Evolutionary conservation across 2,329 filamentous ascomycete species (phyloP), one percentile per base, ranked within the genome.

Genomic region (Camptophora hylomeconis): DNA sequence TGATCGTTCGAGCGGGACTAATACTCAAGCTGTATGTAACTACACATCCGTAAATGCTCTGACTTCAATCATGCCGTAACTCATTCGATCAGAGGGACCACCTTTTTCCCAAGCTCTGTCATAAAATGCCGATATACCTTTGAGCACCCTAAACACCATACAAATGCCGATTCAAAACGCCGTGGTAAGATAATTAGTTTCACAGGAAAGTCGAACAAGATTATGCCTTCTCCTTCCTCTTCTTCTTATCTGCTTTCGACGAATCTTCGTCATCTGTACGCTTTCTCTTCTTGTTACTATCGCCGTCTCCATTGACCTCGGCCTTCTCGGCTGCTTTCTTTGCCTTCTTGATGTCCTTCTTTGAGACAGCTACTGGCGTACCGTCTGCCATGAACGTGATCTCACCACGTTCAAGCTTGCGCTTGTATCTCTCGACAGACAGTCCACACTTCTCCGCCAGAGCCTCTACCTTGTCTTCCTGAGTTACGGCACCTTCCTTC

Each of bases 371-470:
- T 42, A 70, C 64, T 21, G 78, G 72, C 28, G 66, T 74, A 33
- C 78, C 78, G 37, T 79, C 69, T 8, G 60, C 57, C 43, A 65
- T 66, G 40, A 83, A 59, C 49, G 72, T 63, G 40, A 84, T 77
- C 47, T 83, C 76, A 20, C 80, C 80, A 38, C 75, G 69, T 57
- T 80, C 78, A 42, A 73, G 73, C 65, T 83, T 83, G 52, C 75
- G 68, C 63, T 79, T 74, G 60, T 83, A 84, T 58, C 81, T 78
- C 60, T 72, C 72, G 30, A 80, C 69, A 5, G 75, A 79, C 35
- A 84, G 61, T 37, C 77, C 78, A 6, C 75, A 71, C 41, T 69
- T 64, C 35, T 68, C 70, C 21, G 80, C 80, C 24, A 76, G 53
- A 57, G 65, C 49, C 64, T 72, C 40, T 54, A 70, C 32, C 32